These are phyloP conservation scores for Alopecurus myosuroides DNA, from an alignment of 176 grass and related monocot species.

Conservation along the genomic window DNA sequence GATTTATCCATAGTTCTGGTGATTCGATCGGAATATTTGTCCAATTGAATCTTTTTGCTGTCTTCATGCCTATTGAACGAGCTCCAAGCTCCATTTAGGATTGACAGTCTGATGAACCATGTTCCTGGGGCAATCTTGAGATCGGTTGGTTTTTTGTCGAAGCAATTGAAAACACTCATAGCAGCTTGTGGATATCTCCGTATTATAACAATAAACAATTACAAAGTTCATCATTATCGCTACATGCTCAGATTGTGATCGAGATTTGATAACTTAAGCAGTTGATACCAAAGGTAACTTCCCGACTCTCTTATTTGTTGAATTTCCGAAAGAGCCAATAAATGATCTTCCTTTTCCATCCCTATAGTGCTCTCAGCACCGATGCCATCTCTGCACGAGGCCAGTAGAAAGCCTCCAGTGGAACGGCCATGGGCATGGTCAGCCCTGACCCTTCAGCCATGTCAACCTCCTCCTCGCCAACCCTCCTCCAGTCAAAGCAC, in stretches of 20 bases:
- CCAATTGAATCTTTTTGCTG: too few relatives aligned
- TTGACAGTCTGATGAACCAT: neutral
- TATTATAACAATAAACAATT: neutral
- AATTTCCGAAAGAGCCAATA: neutral
- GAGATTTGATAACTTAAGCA: neutral
- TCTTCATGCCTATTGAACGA: too few relatives aligned
- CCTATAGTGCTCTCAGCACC: neutral
- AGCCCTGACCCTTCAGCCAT: conserved; percentile 16
- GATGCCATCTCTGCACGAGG: neutral
- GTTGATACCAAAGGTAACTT: neutral
- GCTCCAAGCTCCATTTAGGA: too few relatives aligned
- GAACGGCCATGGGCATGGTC: conserved; percentile 23
- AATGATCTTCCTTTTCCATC: neutral
- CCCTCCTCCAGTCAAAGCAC: conserved; percentile 26
- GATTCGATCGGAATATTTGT: too few relatives aligned
- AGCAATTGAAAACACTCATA: neutral
- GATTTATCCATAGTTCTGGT: too few relatives aligned
- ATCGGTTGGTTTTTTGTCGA: neutral
- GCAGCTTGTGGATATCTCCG: neutral
- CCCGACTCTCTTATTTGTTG: neutral
- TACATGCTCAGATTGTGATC: neutral
- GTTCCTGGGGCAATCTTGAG: neutral
- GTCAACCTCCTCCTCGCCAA: neutral
- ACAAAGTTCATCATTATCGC: neutral
- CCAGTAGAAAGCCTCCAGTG: conserved; percentile 24